phyloP scores from a whole-genome alignment of 2,329 filamentous ascomycete genomes.

The Phyllosticta citribraziliensis region DNA sequence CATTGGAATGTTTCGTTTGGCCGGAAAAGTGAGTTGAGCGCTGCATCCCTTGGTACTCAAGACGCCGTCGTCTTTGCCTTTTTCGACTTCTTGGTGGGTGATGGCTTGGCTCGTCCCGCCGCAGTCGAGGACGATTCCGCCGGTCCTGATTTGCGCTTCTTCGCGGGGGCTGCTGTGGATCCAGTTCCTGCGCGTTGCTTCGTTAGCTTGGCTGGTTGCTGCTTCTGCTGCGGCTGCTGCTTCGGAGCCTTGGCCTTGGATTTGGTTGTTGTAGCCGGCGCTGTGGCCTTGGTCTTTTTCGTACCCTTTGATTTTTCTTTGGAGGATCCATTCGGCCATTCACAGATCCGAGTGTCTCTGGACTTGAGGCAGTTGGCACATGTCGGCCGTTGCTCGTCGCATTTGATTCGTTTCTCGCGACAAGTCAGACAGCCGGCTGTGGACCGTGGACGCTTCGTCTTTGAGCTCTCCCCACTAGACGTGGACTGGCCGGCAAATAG shows the following conservation, averaged over 20 bases:
- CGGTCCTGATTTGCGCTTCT: background rate
- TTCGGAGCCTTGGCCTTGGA: background rate
- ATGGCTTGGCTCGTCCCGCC: background rate
- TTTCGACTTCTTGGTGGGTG: background rate
- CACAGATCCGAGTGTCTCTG: background rate
- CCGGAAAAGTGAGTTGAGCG: background rate
- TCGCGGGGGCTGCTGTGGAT: background rate
- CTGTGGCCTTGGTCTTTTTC: background rate
- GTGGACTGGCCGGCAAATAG: background rate
- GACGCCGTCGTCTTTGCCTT: background rate
- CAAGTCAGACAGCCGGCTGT: background rate
- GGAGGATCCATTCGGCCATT: background rate
- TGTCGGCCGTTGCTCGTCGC: background rate
- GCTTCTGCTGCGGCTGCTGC: background rate
- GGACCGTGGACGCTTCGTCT: background rate
- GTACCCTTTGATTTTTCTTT: background rate
- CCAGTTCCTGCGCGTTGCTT: background rate
- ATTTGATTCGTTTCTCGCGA: background rate
- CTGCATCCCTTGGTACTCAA: background rate
- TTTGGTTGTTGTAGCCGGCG: background rate
- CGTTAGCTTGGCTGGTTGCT: background rate
- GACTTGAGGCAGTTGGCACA: background rate
- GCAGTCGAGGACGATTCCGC: background rate
- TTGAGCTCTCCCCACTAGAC: background rate
- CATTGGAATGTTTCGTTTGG: background rate